phyloP scores from a whole-genome alignment of 2,329 filamentous ascomycete genomes.

The Ophiostoma novo-ulmi region DNA sequence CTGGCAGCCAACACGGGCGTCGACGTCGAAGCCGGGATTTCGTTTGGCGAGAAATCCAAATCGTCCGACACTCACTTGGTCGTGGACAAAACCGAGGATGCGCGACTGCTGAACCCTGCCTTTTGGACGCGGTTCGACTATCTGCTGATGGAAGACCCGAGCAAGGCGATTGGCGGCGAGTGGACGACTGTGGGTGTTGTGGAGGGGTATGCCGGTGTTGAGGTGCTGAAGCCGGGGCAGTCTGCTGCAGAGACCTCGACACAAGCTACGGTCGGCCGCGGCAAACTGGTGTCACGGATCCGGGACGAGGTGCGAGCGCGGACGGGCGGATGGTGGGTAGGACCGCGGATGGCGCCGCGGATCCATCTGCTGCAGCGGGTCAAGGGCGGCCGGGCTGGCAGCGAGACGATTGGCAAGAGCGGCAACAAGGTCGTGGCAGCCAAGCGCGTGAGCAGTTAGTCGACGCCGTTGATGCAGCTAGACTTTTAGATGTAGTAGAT shows the following conservation, averaged over 20 bases:
- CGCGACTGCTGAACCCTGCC: constrained; percentile 40
- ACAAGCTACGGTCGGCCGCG: constrained; percentile 42
- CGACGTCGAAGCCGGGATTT: constrained; percentile 26
- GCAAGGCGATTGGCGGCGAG: constrained; percentile 38
- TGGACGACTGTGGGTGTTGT: constrained; percentile 57
- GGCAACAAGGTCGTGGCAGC: constrained; percentile 5
- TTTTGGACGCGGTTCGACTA: constrained; percentile 66
- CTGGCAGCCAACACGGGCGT: background rate
- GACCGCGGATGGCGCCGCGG: constrained; percentile 54
- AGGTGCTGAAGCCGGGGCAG: constrained; percentile 49
- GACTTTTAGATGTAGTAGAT: too few relatives aligned
- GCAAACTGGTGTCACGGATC: constrained; percentile 37
- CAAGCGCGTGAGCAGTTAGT: background rate
- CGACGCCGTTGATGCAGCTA: too few relatives aligned
- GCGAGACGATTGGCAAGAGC: constrained; percentile 6
- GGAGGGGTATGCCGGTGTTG: constrained; percentile 54
- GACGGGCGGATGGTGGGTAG: constrained; percentile 61
- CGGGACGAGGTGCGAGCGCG: constrained; percentile 40
- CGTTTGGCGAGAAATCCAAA: constrained; percentile 12
- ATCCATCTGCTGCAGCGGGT: constrained; percentile 46
- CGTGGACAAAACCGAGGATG: constrained; percentile 61
- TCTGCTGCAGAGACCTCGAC: background rate
- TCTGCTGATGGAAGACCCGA: constrained; percentile 51
- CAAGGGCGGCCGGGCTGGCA: constrained; percentile 22
- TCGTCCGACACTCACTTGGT: constrained; percentile 27